These are phyloP conservation scores for Lentinula edodes DNA, from an alignment of 768 basidiomycete species.

Conservation along the genomic window DNA sequence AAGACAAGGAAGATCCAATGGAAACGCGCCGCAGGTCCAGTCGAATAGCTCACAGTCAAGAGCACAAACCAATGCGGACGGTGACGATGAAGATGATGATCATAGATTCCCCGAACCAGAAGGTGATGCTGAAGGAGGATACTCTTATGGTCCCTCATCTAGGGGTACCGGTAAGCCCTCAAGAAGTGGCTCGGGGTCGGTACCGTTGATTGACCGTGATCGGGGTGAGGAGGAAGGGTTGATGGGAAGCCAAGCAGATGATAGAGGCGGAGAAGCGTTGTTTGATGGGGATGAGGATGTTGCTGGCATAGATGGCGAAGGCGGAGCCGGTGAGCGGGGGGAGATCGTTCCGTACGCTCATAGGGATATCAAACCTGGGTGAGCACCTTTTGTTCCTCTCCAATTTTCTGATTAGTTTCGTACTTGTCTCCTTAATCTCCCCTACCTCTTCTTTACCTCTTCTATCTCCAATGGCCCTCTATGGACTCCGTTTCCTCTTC, in stretches of 20 bases:
- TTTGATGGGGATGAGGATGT: constrained; percentile 81
- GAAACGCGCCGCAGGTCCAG: neutral
- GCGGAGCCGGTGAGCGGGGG: constrained; percentile 27
- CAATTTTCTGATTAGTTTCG: neutral
- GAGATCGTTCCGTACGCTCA: constrained; percentile 90
- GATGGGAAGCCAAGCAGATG: constrained; percentile 48
- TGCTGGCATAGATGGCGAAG: constrained; percentile 32
- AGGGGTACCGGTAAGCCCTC: neutral
- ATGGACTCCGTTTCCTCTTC: neutral
- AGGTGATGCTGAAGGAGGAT: constrained; percentile 68
- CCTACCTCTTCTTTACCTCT: neutral
- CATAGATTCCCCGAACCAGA: constrained; percentile 74
- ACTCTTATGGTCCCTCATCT: constrained; percentile 50
- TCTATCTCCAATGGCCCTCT: neutral
- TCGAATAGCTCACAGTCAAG: neutral
- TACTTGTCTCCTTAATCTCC: neutral
- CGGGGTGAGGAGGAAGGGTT: constrained; percentile 39
- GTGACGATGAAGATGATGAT: constrained; percentile 57
- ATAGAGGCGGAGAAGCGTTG: constrained; percentile 58
- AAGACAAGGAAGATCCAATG: neutral
- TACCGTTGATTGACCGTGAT: constrained; percentile 21
- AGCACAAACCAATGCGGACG: constrained; percentile 13
- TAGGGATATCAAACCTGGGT: constrained; percentile 96
- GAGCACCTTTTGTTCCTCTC: constrained; percentile 20
- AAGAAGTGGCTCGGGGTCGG: neutral